Evolutionary conservation across 495 filamentous ascomycete genomes (phyloP).

Genomic region (Penicillium paxilli): DNA sequence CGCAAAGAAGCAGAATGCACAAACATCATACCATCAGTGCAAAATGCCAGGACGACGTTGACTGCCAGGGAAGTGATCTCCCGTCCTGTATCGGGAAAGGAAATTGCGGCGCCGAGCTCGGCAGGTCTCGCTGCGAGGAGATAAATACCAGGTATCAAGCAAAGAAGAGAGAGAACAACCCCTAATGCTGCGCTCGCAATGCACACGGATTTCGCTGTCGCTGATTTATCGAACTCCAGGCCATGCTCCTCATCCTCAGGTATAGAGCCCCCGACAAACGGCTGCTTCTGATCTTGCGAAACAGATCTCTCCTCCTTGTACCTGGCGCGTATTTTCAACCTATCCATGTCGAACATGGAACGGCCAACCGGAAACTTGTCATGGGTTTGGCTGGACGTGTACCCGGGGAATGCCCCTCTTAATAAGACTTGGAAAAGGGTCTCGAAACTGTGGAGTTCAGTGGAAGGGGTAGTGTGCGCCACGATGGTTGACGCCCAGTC

Average conservation of each 20-base stretch:
- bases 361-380: background rate
- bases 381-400: background rate
- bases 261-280: background rate
- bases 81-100: background rate
- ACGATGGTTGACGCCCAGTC: background rate
- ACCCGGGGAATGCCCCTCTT: background rate
- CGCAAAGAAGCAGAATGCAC: constrained; percentile 40
- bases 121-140: background rate
- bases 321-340: background rate
- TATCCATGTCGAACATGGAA: background rate
- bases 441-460: background rate
- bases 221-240: background rate
- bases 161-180: background rate
- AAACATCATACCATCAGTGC: constrained; percentile 39
- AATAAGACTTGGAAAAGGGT: background rate
- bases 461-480: background rate
- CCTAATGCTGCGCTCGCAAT: background rate
- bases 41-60: constrained; percentile 21
- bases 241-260: background rate
- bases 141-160: background rate
- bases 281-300: background rate
- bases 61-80: background rate
- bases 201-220: background rate
- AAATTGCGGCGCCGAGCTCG: background rate
- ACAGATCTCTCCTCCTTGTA: background rate